Conservation (phyloP, 768 basidiomycete species). For the Tricholoma sp. region DNA sequence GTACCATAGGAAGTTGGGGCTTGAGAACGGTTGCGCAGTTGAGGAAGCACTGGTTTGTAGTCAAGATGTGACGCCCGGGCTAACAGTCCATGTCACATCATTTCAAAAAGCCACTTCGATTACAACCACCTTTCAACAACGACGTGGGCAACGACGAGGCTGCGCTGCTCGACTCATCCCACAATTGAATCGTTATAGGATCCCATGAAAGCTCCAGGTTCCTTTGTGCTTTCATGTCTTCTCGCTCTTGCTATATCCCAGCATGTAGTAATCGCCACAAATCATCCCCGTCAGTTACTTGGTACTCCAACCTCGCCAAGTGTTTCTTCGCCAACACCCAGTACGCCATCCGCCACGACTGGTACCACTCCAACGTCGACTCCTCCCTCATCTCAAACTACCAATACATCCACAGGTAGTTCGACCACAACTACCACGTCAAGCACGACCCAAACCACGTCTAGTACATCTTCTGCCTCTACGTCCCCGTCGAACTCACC, state of each 20-base stretch:
- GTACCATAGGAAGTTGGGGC: no score
- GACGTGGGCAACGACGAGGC: background rate
- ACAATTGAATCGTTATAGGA: background rate
- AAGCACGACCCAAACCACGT: slow-evolving; percentile 8
- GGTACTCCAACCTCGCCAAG: slow-evolving; percentile 8
- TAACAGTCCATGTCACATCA: background rate
- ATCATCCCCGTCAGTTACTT: slow-evolving; percentile 9
- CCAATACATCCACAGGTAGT: background rate
- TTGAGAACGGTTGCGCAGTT: no score
- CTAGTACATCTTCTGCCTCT: slow-evolving; percentile 25
- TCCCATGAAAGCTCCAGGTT: slow-evolving; percentile 20
- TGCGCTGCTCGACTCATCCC: background rate
- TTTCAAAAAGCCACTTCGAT: slow-evolving; percentile 3
- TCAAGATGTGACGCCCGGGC: background rate
- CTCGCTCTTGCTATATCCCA: slow-evolving; percentile 18
- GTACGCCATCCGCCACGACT: slow-evolving; percentile 10
- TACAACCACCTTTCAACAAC: background rate
- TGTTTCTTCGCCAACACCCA: slow-evolving; percentile 8
- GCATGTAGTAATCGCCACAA: slow-evolving; percentile 14
- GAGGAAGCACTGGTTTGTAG: background rate
- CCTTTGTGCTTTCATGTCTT: slow-evolving; percentile 22
- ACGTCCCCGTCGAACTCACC: slow-evolving; percentile 8
- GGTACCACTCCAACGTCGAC: slow-evolving; percentile 10
- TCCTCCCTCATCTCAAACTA: slow-evolving; percentile 4
- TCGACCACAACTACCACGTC: background rate